Base-by-base conservation (phyloP, 306 rosid species). In the Begonia masoniana region DNA sequence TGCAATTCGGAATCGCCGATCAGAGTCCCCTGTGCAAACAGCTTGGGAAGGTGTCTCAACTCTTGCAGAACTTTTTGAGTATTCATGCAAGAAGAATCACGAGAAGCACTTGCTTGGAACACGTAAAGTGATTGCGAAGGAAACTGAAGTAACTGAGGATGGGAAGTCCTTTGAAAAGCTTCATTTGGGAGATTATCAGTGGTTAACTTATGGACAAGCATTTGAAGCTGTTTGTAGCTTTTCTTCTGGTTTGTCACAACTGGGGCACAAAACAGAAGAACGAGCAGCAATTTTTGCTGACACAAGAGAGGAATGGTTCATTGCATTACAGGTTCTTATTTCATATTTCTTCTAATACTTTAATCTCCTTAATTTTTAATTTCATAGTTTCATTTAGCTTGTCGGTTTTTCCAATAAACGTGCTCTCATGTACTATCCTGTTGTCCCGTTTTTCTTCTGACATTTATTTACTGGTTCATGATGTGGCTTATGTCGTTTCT, bases 201-300 rank as follows among this genome's bases (percentile, higher is more conserved):
- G 99, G 99, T 66, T 83, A 51, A 79, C 94, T 1, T 92, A 71
- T 68, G 73, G 84, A 13, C 61, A 60, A 58, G 65, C 86, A 41
- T 83, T 77, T 61, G 83, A 92, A 67, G 73, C 77, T 47, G 96
- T 79, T 35, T 62, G 75, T 23, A 54, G 60, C 71, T 86, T 92
- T 65, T 81, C 95, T 47, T 86, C 92, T 56, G 99, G 99, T 58
- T 66, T 92, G 48, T 73, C 73, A 4, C 64, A 24, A 23, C 67
- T 92, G 42, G 99, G 95, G 35, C 96, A 81, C 71, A 59, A 36
- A 11, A 77, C 26, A 69, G 86, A 56, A 52, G 99, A 92, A 62
- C 88, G 95, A 46, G 93, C 50, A 0, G 96, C 99, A 19, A 86
- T 92, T 66, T 92, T 77, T 61, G 94, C 95, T 54, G 96, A 92